Conservation (phyloP, 2,329 filamentous ascomycete genomes). For the Hymenoscyphus occultus region DNA sequence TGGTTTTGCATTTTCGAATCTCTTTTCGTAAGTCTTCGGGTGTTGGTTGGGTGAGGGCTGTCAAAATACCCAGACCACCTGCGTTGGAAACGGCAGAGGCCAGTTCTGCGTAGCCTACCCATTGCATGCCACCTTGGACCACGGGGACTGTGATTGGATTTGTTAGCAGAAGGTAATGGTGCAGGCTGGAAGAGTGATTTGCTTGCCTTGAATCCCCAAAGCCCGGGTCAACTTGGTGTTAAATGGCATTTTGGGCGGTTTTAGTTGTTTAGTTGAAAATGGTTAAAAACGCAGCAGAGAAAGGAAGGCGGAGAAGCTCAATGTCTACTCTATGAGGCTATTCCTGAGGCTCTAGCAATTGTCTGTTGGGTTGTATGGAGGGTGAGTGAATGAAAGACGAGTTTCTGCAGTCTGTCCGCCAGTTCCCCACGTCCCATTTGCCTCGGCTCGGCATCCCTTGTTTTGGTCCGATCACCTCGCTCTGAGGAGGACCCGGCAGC, state of each 20-base stretch:
- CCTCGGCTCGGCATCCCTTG: constrained; percentile 9
- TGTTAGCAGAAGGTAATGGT: constrained; percentile 17
- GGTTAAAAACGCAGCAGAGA: not conserved
- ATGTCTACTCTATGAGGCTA: constrained; percentile 18
- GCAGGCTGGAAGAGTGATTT: not conserved
- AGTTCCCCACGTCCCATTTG: constrained; percentile 9
- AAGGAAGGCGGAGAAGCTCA: not conserved
- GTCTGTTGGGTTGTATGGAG: not conserved
- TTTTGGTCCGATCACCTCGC: not conserved
- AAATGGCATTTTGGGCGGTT: constrained; percentile 38
- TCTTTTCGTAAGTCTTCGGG: constrained; percentile 91
- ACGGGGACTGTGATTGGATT: constrained; percentile 60
- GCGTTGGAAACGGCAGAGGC: constrained; percentile 75
- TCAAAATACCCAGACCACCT: constrained; percentile 80
- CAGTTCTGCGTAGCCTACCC: constrained; percentile 77
- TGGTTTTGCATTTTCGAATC: constrained; percentile 78
- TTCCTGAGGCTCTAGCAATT: not conserved
- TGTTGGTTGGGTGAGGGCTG: constrained; percentile 86
- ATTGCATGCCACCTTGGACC: constrained; percentile 85
- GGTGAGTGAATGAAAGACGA: not conserved
- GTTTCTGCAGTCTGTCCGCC: constrained; percentile 9
- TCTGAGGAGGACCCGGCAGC: not conserved
- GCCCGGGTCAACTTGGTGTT: constrained; percentile 39
- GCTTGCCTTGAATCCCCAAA: constrained; percentile 42
- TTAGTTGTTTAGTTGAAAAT: not conserved